Conservation (phyloP, 352 stramenopile species). For the Phytopythium sindhum region DNA sequence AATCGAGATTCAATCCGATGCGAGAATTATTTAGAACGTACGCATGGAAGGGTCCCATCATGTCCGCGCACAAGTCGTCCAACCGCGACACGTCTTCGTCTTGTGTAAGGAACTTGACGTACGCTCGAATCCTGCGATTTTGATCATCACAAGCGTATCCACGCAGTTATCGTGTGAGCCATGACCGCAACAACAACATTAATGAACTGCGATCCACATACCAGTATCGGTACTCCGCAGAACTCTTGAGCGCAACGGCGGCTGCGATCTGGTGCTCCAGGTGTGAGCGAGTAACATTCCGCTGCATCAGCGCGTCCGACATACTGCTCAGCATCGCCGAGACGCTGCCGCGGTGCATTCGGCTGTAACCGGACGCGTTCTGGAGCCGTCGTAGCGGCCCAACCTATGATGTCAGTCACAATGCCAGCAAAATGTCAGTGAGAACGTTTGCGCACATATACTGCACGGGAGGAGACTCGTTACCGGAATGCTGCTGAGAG, state of each 20-base stretch:
- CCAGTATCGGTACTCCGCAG: slow-evolving; percentile 82
- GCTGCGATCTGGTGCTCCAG: slow-evolving; percentile 80
- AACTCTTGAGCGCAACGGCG: slow-evolving; percentile 59
- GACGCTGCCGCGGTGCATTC: slow-evolving; percentile 56
- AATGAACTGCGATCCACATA: slow-evolving; percentile 16
- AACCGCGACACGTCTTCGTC: slow-evolving; percentile 77
- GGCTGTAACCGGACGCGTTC: slow-evolving; percentile 75
- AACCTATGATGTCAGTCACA: slow-evolving; percentile 42
- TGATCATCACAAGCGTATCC: neutral
- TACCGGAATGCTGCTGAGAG: slow-evolving; percentile 64
- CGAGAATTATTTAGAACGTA: slow-evolving; percentile 14
- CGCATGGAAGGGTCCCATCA: slow-evolving; percentile 75
- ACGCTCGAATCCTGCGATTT: slow-evolving; percentile 64
- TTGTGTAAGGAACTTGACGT: slow-evolving; percentile 73
- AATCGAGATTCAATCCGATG: neutral
- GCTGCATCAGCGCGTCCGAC: slow-evolving; percentile 68
- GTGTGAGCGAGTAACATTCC: slow-evolving; percentile 78
- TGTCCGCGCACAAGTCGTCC: slow-evolving; percentile 72
- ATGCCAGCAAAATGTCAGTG: neutral
- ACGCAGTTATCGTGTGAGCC: neutral
- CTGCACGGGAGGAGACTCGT: neutral
- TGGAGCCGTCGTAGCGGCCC: slow-evolving; percentile 73
- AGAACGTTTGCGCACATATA: slow-evolving; percentile 4
- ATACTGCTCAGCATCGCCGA: slow-evolving; percentile 72
- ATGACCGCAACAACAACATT: neutral